These are phyloP conservation scores for Arachnopeziza araneosa DNA, from an alignment of 2,329 filamentous ascomycete genomes.

Conservation along the genomic window DNA sequence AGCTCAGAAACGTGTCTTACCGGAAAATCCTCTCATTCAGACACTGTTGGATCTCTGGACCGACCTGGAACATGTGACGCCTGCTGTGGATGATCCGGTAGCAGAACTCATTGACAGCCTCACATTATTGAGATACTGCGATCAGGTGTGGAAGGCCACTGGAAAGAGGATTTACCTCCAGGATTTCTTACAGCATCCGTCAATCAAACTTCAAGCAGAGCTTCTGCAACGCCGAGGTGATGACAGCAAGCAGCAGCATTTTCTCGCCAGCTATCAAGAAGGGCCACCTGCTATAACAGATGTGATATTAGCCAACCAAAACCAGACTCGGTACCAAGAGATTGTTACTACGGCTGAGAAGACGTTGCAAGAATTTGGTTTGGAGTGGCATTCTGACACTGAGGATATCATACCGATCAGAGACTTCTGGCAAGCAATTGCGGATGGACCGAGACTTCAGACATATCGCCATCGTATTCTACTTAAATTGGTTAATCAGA, in stretches of 20 bases:
- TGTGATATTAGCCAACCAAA: neutral
- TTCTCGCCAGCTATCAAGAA: no score
- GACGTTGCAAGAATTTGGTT: neutral
- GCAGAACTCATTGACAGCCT: neutral
- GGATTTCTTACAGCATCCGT: neutral
- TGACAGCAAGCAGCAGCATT: neutral
- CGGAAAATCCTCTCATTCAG: neutral
- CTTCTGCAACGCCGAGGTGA: neutral
- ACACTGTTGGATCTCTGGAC: neutral
- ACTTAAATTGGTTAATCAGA: neutral
- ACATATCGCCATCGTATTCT: neutral
- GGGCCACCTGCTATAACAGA: neutral
- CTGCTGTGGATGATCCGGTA: neutral
- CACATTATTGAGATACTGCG: constrained; percentile 1
- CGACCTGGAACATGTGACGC: neutral
- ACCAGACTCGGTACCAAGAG: neutral
- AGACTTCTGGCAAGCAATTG: neutral
- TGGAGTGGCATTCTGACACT: neutral
- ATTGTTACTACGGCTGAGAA: neutral
- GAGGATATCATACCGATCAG: constrained; percentile 4
- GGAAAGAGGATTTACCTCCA: constrained; percentile 4
- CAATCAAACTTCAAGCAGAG: neutral
- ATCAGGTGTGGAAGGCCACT: neutral
- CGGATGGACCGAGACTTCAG: neutral
- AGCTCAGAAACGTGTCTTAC: no score